These are phyloP conservation scores for Candida sp. DNA, from an alignment of 1,139 yeast genomes.

Conservation along the genomic window DNA sequence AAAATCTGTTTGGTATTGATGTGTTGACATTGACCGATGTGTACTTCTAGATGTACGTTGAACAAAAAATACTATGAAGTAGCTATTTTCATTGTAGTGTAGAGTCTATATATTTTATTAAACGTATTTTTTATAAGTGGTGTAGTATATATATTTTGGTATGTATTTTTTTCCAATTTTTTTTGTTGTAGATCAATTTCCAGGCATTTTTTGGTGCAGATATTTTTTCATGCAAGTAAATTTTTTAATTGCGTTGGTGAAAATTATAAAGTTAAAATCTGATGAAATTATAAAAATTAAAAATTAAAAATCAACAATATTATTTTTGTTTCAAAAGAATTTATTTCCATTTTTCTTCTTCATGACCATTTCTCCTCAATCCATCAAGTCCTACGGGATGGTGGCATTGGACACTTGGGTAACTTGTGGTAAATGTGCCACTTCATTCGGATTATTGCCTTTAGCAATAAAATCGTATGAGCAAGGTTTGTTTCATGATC, in stretches of 20 bases:
- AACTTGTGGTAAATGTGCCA: constrained; percentile 49
- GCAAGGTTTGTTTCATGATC: constrained; percentile 41
- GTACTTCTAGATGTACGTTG: too few relatives aligned
- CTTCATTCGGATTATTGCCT: constrained; percentile 34
- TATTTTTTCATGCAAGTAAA: neutral
- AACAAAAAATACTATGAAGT: too few relatives aligned
- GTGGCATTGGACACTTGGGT: constrained; percentile 46
- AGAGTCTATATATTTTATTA: too few relatives aligned
- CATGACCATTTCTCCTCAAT: neutral
- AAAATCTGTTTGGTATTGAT: too few relatives aligned
- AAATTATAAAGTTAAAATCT: neutral
- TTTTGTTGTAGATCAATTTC: too few relatives aligned
- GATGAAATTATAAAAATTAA: neutral
- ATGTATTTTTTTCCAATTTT: too few relatives aligned
- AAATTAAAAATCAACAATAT: neutral
- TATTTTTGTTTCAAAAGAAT: neutral
- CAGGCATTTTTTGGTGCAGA: too few relatives aligned
- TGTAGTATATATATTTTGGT: neutral
- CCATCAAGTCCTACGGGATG: constrained; percentile 9
- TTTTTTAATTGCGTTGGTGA: neutral
- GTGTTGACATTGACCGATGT: too few relatives aligned
- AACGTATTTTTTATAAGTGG: too few relatives aligned
- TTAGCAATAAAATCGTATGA: constrained; percentile 47
- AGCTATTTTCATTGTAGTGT: too few relatives aligned
- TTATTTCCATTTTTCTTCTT: neutral